phyloP scores from a whole-genome alignment of 1,284 basidiomycete species.

The Ustilago sp. region DNA sequence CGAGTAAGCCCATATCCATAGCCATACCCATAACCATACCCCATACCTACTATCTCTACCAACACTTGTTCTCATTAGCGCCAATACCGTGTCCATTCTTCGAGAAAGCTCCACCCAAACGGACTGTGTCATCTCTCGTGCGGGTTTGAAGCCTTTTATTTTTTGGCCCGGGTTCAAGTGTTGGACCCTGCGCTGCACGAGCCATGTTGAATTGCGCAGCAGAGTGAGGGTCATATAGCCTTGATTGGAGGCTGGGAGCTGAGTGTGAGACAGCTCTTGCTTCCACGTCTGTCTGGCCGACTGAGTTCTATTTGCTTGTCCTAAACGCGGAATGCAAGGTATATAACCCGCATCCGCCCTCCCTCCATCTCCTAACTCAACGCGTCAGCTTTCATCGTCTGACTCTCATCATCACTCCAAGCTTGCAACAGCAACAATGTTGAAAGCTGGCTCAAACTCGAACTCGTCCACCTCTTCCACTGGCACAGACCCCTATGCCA shows the following conservation, averaged over 20 bases:
- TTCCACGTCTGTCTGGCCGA: background rate
- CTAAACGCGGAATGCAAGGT: background rate
- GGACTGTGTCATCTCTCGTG: background rate
- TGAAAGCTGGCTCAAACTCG: constrained; percentile 36
- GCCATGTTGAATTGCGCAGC: constrained; percentile 24
- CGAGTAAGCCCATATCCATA: constrained; percentile 35
- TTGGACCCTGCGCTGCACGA: constrained; percentile 29
- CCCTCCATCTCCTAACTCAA: background rate
- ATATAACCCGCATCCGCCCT: constrained; percentile 4
- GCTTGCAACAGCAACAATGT: constrained; percentile 16
- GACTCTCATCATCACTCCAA: background rate
- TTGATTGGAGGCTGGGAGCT: background rate
- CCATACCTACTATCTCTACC: no score
- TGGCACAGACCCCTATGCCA: constrained; percentile 38
- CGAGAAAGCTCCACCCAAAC: constrained; percentile 23
- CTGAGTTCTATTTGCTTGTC: background rate
- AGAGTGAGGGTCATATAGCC: constrained; percentile 5
- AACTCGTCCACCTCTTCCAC: constrained; percentile 29
- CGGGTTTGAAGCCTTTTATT: background rate
- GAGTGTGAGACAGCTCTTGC: constrained; percentile 9
- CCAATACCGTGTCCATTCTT: background rate
- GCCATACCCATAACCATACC: no score
- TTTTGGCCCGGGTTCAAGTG: background rate
- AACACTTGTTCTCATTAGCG: background rate
- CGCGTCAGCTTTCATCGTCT: background rate